Evolutionary conservation across 306 rosid genomes (phyloP).

Genomic region (Quercus gilva): DNA sequence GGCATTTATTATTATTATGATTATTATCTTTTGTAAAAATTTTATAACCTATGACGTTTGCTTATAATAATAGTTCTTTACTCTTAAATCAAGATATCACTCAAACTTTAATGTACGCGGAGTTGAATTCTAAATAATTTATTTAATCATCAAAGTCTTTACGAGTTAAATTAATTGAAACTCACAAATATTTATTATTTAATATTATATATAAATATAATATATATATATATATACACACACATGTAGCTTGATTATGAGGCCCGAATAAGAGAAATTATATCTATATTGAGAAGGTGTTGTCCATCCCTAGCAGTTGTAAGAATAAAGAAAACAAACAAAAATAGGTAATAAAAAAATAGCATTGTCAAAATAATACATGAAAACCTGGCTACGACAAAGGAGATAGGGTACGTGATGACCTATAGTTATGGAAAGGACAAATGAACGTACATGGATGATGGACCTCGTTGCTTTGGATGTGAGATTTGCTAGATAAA

Average conservation of each 20-base stretch:
- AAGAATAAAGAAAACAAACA: not conserved
- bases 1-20: too few species aligned
- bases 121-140: accelerated
- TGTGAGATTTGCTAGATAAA: not conserved
- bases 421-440: not conserved
- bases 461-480: not conserved
- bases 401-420: not conserved
- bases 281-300: too few species aligned
- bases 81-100: accelerated
- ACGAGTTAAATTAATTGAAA: too few species aligned
- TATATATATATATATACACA: too few species aligned
- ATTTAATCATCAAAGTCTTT: too few species aligned
- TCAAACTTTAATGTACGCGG: accelerated
- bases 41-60: accelerated
- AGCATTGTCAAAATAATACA: not conserved
- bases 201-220: too few species aligned
- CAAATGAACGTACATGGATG: not conserved
- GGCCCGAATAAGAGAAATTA: too few species aligned
- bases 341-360: not conserved
- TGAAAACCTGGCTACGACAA: not conserved
- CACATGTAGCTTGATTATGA: too few species aligned
- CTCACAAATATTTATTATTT: too few species aligned
- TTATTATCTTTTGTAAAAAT: too few species aligned
- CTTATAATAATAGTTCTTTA: too few species aligned
- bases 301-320: not conserved